A percentile compares a stretch with the other conserved stretches of the same genome.
phyloP scores from a whole-genome alignment of 2,329 filamentous ascomycete species.

The Proliferodiscus dingleyae region DNA sequence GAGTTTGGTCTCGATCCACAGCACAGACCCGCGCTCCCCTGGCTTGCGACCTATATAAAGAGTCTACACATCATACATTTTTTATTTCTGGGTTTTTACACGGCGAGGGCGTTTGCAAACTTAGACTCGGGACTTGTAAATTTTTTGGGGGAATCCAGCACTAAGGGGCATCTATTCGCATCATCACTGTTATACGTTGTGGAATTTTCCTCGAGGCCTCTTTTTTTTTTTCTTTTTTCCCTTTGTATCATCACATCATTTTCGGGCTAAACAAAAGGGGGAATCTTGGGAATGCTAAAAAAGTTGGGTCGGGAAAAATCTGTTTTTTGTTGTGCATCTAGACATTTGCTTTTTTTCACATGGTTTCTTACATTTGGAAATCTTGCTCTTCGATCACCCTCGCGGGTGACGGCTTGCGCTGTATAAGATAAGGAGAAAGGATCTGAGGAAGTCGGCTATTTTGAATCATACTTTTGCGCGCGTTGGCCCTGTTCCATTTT shows the following conservation, averaged over 20 bases:
- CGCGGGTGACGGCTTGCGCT: conserved; percentile 15
- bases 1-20: conserved; percentile 25
- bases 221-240: conserved; percentile 2
- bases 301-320: conserved; percentile 21
- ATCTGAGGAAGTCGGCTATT: conserved; percentile 2
- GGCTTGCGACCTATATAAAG: not conserved
- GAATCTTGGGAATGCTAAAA: conserved; percentile 13
- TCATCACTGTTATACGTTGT: conserved; percentile 8
- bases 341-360: conserved; percentile 19
- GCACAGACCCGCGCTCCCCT: conserved; percentile 13
- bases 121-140: conserved; percentile 19
- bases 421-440: conserved; percentile 21
- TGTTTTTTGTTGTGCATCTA: conserved; percentile 21
- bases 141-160: conserved; percentile 3
- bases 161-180: no score
- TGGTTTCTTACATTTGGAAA: conserved; percentile 7
- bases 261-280: conserved; percentile 22
- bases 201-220: conserved; percentile 10
- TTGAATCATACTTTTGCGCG: conserved; percentile 6
- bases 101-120: conserved; percentile 20
- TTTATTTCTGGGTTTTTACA: conserved; percentile 9
- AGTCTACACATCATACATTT: conserved; percentile 6
- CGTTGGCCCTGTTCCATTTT: not conserved
- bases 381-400: conserved; percentile 10
- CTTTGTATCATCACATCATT: conserved; percentile 12